Evolutionary conservation across 2,329 filamentous ascomycete species (phyloP), one percentile per base, ranked within the genome.

Genomic region (Fusarium neocosmosporiellum): DNA sequence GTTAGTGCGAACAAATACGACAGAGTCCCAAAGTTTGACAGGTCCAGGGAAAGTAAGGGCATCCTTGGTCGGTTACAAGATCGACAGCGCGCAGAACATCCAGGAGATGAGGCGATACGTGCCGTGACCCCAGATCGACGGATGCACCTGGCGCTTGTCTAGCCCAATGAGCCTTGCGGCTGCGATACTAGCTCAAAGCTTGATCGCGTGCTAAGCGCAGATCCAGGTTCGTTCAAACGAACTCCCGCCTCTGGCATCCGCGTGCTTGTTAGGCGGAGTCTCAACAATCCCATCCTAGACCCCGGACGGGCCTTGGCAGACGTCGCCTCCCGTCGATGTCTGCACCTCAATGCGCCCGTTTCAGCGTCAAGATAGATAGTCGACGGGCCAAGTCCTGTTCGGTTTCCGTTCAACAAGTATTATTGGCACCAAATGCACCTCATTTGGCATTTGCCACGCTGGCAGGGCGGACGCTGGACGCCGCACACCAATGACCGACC

Each of bases 401-500:
- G 18, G 58, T 59, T 57, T 50, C 20, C 58, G 37, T 63, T 63
- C 61, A 29, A 61, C n/a, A 46, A 37, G 55, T 53, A 34, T 70
- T 59, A 71, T 66, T 69, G 64, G 66, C 53, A 74, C 60, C 65
- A 74, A 65, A 67, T 66, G 65, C 68, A 75, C 54, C 66, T 73
- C 68, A 65, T 74, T 76, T 64, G 68, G 66, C 68, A 70, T 72
- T 78, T 75, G 76, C 76, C 76, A 78, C 76, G 76, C 76, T 77
- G 74, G 76, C 76, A 76, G 72, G 76, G 76, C 76, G 76, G 73
- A 71, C 67, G 63, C 50, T 70, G 66, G 64, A 64, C 59, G 46
- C 67, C 68, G 65, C 65, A 75, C 76, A 63, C 75, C 76, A 78
- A 78, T 78, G 63, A 59, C 65, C 64, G 72, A 73, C 73, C 68